phyloP scores from a whole-genome alignment of 148 eudicot species.

The Camellia granthamiana region DNA sequence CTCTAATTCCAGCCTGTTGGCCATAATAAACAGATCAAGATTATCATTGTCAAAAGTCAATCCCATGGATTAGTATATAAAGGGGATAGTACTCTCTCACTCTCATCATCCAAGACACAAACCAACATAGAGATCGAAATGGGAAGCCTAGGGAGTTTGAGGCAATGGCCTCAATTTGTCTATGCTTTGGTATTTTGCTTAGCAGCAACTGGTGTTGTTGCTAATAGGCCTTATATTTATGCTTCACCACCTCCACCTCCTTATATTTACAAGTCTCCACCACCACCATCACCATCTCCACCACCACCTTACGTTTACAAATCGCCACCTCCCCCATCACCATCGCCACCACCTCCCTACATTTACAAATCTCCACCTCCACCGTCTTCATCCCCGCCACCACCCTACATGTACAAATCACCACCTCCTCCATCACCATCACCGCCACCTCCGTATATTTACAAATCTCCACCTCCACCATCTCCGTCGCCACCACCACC shows the following conservation, averaged over 20 bases:
- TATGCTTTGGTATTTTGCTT: constrained; percentile 6
- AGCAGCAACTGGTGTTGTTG: not conserved
- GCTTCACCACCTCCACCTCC: constrained; percentile 11
- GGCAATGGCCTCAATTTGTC: constrained; percentile 28
- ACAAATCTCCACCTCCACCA: constrained; percentile 6
- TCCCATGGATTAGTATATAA: not conserved
- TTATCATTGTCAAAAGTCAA: not conserved
- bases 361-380: constrained; percentile 5
- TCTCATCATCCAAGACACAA: not conserved
- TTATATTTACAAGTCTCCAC: constrained; percentile 7
- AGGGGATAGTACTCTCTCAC: not conserved
- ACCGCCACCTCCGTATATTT: not conserved
- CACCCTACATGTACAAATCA: not conserved
- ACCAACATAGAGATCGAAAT: not conserved
- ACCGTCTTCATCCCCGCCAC: not conserved
- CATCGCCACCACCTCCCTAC: constrained; percentile 13
- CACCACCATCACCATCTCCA: not conserved
- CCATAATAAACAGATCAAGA: not conserved
- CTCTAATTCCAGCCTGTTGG: constrained; percentile 2
- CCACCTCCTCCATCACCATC: not conserved
- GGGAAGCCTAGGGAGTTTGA: constrained; percentile 8
- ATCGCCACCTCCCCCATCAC: not conserved
- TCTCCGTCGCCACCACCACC: not conserved
- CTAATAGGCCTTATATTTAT: not conserved
- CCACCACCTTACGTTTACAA: not conserved